Percentiles rank a stretch among this genome's conserved stretches.
phyloP scores from a whole-genome alignment of 129 eudicot genomes.

The carrot (Daucus carota) region DH1_v3.0 NC_030387.2:14603001-14603500 shows the following conservation, averaged over 20 bases:
- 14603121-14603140: too few relatives aligned
- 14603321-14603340: not conserved
- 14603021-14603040: too few relatives aligned
- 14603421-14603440: not conserved
- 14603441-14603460: not conserved
- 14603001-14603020: too few relatives aligned
- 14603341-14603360: not conserved
- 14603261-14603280: too few relatives aligned
- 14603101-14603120: too few relatives aligned
- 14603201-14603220: too few relatives aligned
- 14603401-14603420: not conserved
- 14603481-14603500: not conserved
- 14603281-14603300: not conserved
- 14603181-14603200: too few relatives aligned
- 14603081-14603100: too few relatives aligned
- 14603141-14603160: too few relatives aligned
- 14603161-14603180: too few relatives aligned
- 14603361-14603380: not conserved
- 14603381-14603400: not conserved
- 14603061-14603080: too few relatives aligned
- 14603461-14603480: not conserved
- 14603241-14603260: not conserved
- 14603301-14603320: not conserved
- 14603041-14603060: too few relatives aligned
- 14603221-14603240: not conserved